Conservation (phyloP, 108 stramenopile species). For the Aurantiochytrium sp. region DNA sequence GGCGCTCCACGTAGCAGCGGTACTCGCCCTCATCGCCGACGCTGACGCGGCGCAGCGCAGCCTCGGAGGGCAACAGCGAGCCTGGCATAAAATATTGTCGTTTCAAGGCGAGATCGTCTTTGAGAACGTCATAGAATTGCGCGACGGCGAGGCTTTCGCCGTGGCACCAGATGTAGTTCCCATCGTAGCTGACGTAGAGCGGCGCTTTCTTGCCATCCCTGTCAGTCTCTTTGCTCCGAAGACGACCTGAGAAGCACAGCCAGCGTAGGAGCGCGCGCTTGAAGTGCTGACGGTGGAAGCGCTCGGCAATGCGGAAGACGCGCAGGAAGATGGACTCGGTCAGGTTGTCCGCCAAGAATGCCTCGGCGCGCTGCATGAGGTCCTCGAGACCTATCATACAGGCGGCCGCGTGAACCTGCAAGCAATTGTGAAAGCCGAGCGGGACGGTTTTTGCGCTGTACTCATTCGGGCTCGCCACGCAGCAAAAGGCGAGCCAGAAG, state of each 20-base stretch:
- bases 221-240: not conserved
- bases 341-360: not conserved
- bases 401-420: not conserved
- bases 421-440: not conserved
- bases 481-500: not conserved
- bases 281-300: not conserved
- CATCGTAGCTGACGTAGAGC: not conserved
- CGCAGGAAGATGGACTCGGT: not conserved
- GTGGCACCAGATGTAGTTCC: not conserved
- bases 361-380: not conserved
- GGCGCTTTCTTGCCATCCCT: no score
- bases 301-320: not conserved
- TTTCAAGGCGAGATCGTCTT: not conserved
- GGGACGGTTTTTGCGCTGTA: not conserved
- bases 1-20: not conserved
- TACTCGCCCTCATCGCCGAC: not conserved
- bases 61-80: not conserved
- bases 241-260: not conserved
- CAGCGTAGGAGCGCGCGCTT: not conserved
- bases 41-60: not conserved
- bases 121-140: slow-evolving; percentile 13
- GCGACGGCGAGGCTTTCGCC: not conserved
- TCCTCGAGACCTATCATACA: not conserved
- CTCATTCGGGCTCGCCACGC: not conserved
- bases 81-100: not conserved